Percentiles rank a stretch among this genome's conserved stretches.
These are phyloP conservation scores for Lagenidium giganteum DNA, from an alignment of 352 stramenopile species.

Conservation along the genomic window DNA sequence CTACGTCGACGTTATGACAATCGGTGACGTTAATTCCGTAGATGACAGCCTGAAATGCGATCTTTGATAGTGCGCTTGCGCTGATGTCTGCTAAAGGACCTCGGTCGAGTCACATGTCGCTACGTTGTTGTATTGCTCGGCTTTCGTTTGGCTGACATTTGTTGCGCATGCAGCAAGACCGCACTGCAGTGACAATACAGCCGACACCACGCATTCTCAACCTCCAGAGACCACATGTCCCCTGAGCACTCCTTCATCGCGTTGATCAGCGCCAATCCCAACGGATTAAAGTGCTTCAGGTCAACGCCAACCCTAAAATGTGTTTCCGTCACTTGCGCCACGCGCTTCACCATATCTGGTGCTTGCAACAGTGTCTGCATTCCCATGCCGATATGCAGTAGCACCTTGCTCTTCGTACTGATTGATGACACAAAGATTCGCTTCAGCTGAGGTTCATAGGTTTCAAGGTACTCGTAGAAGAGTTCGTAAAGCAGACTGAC, in stretches of 20 bases:
- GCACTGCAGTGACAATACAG: constrained; percentile 26
- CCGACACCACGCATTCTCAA: constrained; percentile 25
- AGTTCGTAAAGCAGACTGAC: constrained; percentile 30
- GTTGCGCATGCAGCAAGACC: constrained; percentile 18
- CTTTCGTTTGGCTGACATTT: too few relatives aligned
- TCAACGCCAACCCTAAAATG: constrained; percentile 81
- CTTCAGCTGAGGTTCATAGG: constrained; percentile 25
- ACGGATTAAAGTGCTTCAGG: constrained; percentile 75
- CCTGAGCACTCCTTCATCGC: constrained; percentile 52
- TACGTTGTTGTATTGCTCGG: constrained; percentile 4
- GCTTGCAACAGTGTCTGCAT: constrained; percentile 22
- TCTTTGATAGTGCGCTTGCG: too few relatives aligned
- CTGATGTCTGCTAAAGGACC: too few relatives aligned
- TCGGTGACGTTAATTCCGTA: too few relatives aligned
- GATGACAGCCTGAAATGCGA: too few relatives aligned
- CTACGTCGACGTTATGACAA: too few relatives aligned
- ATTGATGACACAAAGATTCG: constrained; percentile 28
- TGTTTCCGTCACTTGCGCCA: constrained; percentile 51
- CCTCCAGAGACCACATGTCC: constrained; percentile 21
- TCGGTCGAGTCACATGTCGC: too few relatives aligned
- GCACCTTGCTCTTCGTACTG: constrained; percentile 65
- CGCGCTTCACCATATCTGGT: constrained; percentile 48
- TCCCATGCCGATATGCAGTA: constrained; percentile 74
- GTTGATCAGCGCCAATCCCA: constrained; percentile 81
- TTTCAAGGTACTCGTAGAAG: constrained; percentile 30